Conservation (phyloP, 768 basidiomycete species). For the Russula olivacea region DNA sequence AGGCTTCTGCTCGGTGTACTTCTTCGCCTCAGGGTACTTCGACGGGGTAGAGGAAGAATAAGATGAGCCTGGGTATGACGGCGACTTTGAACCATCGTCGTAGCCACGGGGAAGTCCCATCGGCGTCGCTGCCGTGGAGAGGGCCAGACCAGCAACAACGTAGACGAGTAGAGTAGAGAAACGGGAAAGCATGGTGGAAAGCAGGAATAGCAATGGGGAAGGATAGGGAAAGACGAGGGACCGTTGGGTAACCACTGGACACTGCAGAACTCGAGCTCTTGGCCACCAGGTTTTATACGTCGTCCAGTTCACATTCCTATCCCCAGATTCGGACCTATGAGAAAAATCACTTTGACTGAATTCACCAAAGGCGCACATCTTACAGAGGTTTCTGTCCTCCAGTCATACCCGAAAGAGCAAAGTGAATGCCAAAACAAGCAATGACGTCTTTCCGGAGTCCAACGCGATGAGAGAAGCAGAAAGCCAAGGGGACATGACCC, state of each 20-base stretch:
- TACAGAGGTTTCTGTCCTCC: no score
- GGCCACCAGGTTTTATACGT: constrained; percentile 7
- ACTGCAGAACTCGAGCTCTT: constrained; percentile 8
- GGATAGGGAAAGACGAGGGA: neutral
- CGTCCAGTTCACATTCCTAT: constrained; percentile 4
- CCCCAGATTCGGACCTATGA: neutral
- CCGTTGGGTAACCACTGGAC: constrained; percentile 19
- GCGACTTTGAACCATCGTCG: constrained; percentile 7
- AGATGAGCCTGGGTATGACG: neutral
- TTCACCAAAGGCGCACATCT: neutral
- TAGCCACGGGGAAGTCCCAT: neutral
- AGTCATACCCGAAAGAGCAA: neutral
- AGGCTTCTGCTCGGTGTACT: neutral
- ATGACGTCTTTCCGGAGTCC: neutral
- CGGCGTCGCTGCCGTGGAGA: constrained; percentile 13
- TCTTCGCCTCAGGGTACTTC: neutral
- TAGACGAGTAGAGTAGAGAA: constrained; percentile 16
- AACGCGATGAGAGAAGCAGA: neutral
- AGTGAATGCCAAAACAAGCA: neutral
- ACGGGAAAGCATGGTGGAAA: constrained; percentile 21
- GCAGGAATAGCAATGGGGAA: constrained; percentile 11
- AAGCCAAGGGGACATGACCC: neutral
- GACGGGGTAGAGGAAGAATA: neutral
- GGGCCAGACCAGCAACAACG: constrained; percentile 15
- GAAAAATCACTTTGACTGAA: neutral